A percentile compares a stretch with the other conserved stretches of the same genome.
phyloP scores from a whole-genome alignment of 441 rosid genomes.

The Raphanus hybrid region DNA sequence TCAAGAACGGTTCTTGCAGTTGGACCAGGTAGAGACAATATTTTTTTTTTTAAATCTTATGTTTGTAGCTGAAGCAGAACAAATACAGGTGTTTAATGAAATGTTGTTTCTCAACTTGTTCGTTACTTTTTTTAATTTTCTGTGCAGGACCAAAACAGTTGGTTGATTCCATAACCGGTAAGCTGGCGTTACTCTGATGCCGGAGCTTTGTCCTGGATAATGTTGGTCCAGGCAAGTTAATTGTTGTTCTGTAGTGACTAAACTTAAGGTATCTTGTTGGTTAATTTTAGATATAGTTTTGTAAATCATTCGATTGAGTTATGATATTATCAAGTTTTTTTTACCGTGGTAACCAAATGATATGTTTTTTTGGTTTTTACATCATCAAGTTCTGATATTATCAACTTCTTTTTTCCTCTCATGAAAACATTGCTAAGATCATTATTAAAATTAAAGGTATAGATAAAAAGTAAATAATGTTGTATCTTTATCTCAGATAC shows the following conservation, averaged over 20 bases:
- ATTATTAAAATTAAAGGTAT: background rate
- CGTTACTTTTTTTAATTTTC: conserved; percentile 9
- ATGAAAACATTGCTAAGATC: background rate
- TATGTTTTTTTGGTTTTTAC: background rate
- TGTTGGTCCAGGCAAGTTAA: background rate
- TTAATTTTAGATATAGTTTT: conserved; percentile 5
- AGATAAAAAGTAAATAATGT: background rate
- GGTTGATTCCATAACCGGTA: conserved; percentile 79
- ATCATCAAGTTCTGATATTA: background rate
- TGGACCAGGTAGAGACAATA: conserved; percentile 70
- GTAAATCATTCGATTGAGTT: conserved; percentile 15
- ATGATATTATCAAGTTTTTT: background rate
- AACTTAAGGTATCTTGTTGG: conserved; percentile 15
- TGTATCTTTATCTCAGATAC: background rate
- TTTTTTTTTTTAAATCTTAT: background rate
- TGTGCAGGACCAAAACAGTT: conserved; percentile 68
- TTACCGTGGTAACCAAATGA: conserved; percentile 1
- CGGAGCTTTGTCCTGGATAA: conserved; percentile 14
- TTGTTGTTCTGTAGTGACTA: conserved; percentile 13
- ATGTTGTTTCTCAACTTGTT: conserved; percentile 6
- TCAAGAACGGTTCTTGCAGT: conserved; percentile 85
- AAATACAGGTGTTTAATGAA: background rate
- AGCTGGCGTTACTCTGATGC: conserved; percentile 63
- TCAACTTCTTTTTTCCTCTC: background rate
- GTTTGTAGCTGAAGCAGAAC: conserved; percentile 19